Evolutionary conservation across 2,329 filamentous ascomycete genomes (phyloP), one percentile per base, ranked within the genome.

Genomic region (Ascocoryne sarcoides): DNA sequence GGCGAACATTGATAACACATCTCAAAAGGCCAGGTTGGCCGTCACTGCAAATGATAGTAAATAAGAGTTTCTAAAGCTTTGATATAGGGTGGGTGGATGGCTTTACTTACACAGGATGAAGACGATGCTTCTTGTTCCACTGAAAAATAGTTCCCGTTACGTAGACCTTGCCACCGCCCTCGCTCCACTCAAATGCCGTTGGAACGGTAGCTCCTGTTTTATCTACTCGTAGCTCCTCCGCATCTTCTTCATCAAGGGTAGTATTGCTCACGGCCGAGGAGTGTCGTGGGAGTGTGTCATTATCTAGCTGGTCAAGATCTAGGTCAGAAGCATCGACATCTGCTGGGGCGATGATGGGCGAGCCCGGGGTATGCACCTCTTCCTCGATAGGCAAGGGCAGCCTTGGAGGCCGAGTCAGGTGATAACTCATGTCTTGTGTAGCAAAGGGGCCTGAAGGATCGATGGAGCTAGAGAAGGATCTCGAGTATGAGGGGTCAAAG

Each of bases 131-230:
- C 61, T 84, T 82, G 64, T 93, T 88, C 92, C 92, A 98, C 61
- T 90, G 85, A 54, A 94, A 93, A 59, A 96, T 95, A 15, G 92
- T 96, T 50, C 90, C 90, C 1, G 92, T 98, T 33, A 98, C 88
- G 61, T 95, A 98, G 49, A 96, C 79, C 63, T 89, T 93, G 43
- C 94, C 84, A 43, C 85, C 89, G 38, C 79, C 78, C 7, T 54
- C 45, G 32, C 45, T 75, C 92, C 92, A 98, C 63, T 93, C 84
- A 43, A 98, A 78, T 43, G 75, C 68, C 2, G 86, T 94, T 2
- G 87, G 85, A 31, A 96, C 84, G 5, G 84, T 84, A 29, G 84
- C 82, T 47, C 81, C 75, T 14, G 78, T 79, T 62, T 82, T 83
- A 55, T 85, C 81, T 23, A 84, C 76, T 29, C 80, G 74, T 57